Conservation (phyloP, 1,284 basidiomycete genomes). For the Flammula alnicola region DNA sequence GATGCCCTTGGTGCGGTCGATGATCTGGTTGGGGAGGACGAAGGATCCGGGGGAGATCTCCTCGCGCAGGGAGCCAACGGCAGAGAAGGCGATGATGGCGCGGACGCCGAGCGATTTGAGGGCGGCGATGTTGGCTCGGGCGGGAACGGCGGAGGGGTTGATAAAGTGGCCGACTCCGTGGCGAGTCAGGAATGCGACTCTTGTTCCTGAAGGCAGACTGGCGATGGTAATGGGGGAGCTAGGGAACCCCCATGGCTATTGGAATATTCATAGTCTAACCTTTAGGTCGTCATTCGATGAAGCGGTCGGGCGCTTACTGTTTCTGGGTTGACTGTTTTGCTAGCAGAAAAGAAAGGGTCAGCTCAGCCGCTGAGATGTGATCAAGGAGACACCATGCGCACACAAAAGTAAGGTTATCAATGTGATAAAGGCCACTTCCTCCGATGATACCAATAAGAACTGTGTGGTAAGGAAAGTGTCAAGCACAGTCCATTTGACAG, state of each 20-base stretch:
- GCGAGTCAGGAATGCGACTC: conserved; percentile 90
- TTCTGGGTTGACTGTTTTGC: conserved; percentile 71
- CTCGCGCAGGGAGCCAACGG: conserved; percentile 95
- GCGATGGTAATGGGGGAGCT: conserved; percentile 92
- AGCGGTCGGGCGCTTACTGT: conserved; percentile 51
- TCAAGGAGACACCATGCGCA: conserved; percentile 42
- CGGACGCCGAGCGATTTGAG: conserved; percentile 91
- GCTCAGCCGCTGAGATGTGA: background rate
- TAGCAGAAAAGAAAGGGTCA: conserved; percentile 31
- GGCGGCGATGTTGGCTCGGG: conserved; percentile 93
- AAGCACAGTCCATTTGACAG: background rate
- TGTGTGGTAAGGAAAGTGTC: conserved; percentile 30
- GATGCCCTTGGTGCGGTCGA: conserved; percentile 95
- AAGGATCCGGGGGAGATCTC: conserved; percentile 94
- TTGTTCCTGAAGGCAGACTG: conserved; percentile 76
- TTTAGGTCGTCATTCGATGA: background rate
- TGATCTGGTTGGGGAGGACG: conserved; percentile 90
- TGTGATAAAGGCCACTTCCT: conserved; percentile 86
- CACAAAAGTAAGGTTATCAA: conserved; percentile 87
- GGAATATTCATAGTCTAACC: conserved; percentile 1
- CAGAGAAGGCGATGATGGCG: conserved; percentile 92
- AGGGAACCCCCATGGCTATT: conserved; percentile 91
- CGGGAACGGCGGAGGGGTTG: conserved; percentile 79
- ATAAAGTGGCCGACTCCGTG: conserved; percentile 84
- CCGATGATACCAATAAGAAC: conserved; percentile 86